Base-by-base conservation (phyloP, 352 stramenopile genomes). In the Peronospora tabacina region DNA sequence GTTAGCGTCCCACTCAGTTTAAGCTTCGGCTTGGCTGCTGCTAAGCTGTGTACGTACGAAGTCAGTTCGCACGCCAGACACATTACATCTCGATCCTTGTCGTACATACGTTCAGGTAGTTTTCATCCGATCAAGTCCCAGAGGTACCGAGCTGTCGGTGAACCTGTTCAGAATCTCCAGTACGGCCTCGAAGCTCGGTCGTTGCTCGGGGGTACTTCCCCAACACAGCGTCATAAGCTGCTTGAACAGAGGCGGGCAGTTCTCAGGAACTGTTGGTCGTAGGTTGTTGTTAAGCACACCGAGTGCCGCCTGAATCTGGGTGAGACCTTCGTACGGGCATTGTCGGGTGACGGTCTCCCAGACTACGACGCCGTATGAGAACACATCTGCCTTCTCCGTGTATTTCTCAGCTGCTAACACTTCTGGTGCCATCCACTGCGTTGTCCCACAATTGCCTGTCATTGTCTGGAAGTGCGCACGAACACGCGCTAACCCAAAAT, bases 311-410 rank as follows among this genome's bases (percentile, higher is more conserved):
- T 95, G 82, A 45, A 96, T 94, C 49, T 95, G 87, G 17, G 86
- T 85, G 46, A 97, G 64, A 2, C 85, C 90, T 36, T 95, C 84
- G 56, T 96, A 97, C 11, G 90, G 90, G 66, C 93, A 95, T 30
- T 85, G 72, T 6, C 86, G 69, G 33, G 89, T 94, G 45, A 95
- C 81, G 3, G 90, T 96, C 53, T 93, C 82, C 79, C 79, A 93
- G 12, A 83, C 61, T n/a, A 94, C 82, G 15, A 94, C 70, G 19
- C 78, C 82, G 52, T 85, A 94, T 17, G 82, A 94, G 29, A 91
- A 94, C 15, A 94, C 80, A 51, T 94, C 82, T 11, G 82, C 80
- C 53, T 91, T 91, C 52, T 94, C 81, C 26, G 82, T 90, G 68
- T 91, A 91, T 55, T 91, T 91, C 26, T 89, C 80, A 7, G 78